phyloP scores from a whole-genome alignment of 208 protist genomes.

The Crithidia bombi region DNA sequence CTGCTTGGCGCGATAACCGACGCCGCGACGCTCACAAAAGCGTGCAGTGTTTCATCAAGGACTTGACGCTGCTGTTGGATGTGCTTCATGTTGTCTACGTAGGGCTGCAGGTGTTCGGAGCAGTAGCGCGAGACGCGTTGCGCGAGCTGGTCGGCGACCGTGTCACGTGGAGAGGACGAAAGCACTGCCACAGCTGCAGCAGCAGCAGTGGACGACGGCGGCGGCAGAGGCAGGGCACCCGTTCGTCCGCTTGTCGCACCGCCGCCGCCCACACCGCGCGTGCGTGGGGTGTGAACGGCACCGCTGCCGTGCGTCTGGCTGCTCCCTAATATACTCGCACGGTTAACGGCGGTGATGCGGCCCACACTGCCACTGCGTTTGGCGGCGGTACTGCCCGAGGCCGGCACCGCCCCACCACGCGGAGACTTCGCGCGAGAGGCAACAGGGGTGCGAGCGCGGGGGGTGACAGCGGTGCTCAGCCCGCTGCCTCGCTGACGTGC shows the following conservation, averaged over 20 bases:
- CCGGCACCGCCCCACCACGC: not conserved
- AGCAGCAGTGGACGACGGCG: not conserved
- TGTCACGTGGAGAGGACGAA: not conserved
- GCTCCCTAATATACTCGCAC: conserved; percentile 32
- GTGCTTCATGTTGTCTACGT: conserved; percentile 52
- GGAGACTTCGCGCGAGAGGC: conserved; percentile 18
- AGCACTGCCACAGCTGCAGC: conserved; percentile 3
- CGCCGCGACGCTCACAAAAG: conserved; percentile 37
- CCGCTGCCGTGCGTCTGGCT: conserved; percentile 12
- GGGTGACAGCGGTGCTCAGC: conserved; percentile 3
- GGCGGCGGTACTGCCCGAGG: not conserved
- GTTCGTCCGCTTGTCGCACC: conserved; percentile 7
- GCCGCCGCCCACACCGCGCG: not conserved
- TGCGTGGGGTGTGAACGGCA: conserved; percentile 13
- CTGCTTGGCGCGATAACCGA: conserved; percentile 2
- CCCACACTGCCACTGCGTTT: conserved; percentile 52
- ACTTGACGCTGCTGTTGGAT: conserved; percentile 46
- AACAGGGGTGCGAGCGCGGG: conserved; percentile 14
- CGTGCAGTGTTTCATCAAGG: conserved; percentile 39
- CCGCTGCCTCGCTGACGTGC: conserved; percentile 20
- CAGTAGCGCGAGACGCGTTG: conserved; percentile 62
- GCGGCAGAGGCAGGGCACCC: no score
- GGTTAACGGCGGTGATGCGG: conserved; percentile 38
- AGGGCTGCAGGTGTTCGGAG: conserved; percentile 57
- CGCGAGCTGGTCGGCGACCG: conserved; percentile 26